Evolutionary conservation across 2,329 filamentous ascomycete genomes (phyloP).

Genomic region (Hymenoscyphus occultus): DNA sequence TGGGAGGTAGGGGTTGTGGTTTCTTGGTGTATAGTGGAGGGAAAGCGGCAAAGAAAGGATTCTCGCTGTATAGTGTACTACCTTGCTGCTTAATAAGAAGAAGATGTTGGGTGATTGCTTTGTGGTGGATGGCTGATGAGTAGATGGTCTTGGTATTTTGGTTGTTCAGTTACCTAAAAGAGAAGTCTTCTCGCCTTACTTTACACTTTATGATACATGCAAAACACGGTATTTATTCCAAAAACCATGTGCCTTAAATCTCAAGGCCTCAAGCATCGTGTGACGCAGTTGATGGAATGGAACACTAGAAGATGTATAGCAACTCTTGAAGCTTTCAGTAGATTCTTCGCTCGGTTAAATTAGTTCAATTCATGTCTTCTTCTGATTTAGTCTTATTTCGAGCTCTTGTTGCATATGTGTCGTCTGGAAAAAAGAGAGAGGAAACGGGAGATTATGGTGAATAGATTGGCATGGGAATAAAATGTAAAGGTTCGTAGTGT

Average conservation of each 20-base stretch:
- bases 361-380: not conserved
- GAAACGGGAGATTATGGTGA: accelerated
- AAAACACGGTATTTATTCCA: not conserved
- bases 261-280: not conserved
- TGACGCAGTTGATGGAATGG: not conserved
- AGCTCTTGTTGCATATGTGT: not conserved
- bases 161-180: not conserved
- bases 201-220: not conserved
- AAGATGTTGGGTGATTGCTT: too few relatives aligned
- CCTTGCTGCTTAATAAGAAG: too few relatives aligned
- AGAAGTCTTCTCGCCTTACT: not conserved
- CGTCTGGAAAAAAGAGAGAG: not conserved
- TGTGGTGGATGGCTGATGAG: not conserved
- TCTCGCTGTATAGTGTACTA: too few relatives aligned
- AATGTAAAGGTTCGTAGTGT: too few relatives aligned
- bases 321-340: not conserved
- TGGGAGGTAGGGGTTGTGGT: too few relatives aligned
- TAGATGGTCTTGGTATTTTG: not conserved
- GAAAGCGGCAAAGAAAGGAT: too few relatives aligned
- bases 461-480: too few relatives aligned
- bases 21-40: too few relatives aligned
- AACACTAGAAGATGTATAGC: not conserved
- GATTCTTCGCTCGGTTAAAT: not conserved
- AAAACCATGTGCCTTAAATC: not conserved
- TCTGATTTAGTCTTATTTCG: not conserved